phyloP scores from a whole-genome alignment of 1,284 basidiomycete species.

The Trichosporon coremiiforme region DNA sequence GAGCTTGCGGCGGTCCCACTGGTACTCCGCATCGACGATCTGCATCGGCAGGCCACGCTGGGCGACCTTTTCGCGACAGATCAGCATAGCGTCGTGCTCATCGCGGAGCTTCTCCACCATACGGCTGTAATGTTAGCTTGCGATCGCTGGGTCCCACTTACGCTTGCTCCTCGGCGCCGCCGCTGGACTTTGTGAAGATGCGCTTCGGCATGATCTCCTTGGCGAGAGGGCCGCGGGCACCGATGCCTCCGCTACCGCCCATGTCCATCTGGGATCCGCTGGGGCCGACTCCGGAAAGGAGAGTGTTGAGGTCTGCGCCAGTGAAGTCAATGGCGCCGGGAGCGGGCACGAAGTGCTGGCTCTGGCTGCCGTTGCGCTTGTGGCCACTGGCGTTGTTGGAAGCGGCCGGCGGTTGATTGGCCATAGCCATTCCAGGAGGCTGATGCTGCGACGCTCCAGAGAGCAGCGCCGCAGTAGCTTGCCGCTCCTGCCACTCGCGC shows the following conservation, averaged over 20 bases:
- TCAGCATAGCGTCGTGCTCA: conserved; percentile 85
- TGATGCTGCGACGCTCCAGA: conserved; percentile 54
- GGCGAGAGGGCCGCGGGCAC: conserved; percentile 46
- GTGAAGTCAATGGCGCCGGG: conserved; percentile 38
- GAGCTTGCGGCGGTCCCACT: conserved; percentile 96
- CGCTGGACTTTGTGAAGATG: conserved; percentile 89
- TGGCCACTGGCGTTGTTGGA: conserved; percentile 17
- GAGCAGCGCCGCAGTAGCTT: conserved; percentile 57
- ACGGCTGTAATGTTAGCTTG: conserved; percentile 59
- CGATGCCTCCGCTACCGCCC: conserved; percentile 36
- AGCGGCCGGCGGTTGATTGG: not conserved
- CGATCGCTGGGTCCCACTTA: conserved; percentile 55
- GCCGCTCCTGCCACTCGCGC: conserved; percentile 80
- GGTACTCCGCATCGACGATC: conserved; percentile 96
- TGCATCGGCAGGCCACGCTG: conserved; percentile 96
- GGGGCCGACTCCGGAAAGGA: conserved; percentile 49
- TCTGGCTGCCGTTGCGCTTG: conserved; percentile 29
- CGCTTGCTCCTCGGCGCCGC: conserved; percentile 72
- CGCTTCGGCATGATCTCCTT: conserved; percentile 96
- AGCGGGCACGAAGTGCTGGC: conserved; percentile 22
- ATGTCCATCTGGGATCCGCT: conserved; percentile 47
- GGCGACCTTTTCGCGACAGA: conserved; percentile 86
- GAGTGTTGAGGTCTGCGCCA: conserved; percentile 44
- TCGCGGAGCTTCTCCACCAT: conserved; percentile 81
- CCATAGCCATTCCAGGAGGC: conserved; percentile 57